These are phyloP conservation scores for Simplicillium sp. DNA, from an alignment of 2,329 filamentous ascomycete species.

Conservation along the genomic window DNA sequence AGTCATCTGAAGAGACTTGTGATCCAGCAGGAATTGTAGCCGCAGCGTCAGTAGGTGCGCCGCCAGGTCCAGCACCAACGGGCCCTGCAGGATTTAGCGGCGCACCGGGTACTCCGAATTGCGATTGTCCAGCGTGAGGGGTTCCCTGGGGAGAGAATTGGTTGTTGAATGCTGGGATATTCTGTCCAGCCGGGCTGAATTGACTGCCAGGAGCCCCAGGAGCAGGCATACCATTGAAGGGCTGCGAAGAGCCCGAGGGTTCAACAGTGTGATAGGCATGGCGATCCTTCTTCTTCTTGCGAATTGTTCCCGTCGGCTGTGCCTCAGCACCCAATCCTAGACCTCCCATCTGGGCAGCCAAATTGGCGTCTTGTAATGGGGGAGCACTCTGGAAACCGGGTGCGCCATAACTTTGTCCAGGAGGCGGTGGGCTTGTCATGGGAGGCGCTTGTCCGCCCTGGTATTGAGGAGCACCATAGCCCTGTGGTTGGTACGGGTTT, in stretches of 20 bases:
- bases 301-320: conserved; percentile 34
- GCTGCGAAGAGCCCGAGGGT: conserved; percentile 55
- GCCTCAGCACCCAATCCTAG: conserved; percentile 53
- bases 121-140: conserved; percentile 22
- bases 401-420: conserved; percentile 21
- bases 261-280: conserved; percentile 88
- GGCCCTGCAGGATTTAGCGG: conserved; percentile 15
- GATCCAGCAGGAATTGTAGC: conserved; percentile 20
- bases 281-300: conserved; percentile 86
- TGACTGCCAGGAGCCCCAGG: conserved; percentile 37
- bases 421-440: conserved; percentile 19
- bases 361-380: conserved; percentile 33
- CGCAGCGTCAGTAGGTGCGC: conserved; percentile 16
- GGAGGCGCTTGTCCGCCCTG: conserved; percentile 22
- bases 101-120: conserved; percentile 4
- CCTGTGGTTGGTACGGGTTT: conserved; percentile 35
- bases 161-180: conserved; percentile 22
- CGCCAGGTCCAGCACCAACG: conserved; percentile 13
- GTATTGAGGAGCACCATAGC: conserved; percentile 32
- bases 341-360: conserved; percentile 68
- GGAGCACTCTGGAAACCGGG: conserved; percentile 20
- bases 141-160: conserved; percentile 37
- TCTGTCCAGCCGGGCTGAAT: conserved; percentile 19
- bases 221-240: conserved; percentile 60
- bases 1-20: conserved; percentile 80